Base-by-base conservation (phyloP, 1,284 basidiomycete genomes). In the Golubevia sp. region DNA sequence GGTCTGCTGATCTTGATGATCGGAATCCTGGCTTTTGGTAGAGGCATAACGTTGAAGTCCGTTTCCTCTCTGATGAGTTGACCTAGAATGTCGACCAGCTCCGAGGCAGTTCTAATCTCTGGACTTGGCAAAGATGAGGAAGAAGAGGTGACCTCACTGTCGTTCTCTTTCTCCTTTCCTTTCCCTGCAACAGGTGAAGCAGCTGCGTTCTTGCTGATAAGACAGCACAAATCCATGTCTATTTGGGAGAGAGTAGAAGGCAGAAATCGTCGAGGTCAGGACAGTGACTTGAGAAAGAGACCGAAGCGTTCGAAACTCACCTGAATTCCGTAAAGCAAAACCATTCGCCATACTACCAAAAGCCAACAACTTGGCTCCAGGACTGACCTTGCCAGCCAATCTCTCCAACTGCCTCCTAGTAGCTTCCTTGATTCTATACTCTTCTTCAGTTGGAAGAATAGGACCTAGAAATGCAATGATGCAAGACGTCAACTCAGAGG, bases 221-320 rank as follows among this genome's bases (percentile, higher is more conserved):
- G 88, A 84, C 95, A 97, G 83, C 96, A 97, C 51, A 99, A 87
- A 85, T 99, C 96, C 96, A 99, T 98, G 85, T 98, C 96, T 94
- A 80, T 54, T 13, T 20, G 24, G 54, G 53, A 52, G 38, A 55
- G 62, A 44, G 53, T 55, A 77, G 59, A n/a, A 83, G 61, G 48
- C 79, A 83, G 64, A 78, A 83, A 15, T 81, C 68, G 44, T 83
- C 80, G 78, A 83, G 81, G 65, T 82, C 80, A 62, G 64, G 11
- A 27, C 1, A 61, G 25, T 30, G 7, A 26, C 20, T 15, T 34
- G 24, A 44, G 20, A 25, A 18, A 51, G 20, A 3, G 34, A 8
- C 15, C 2, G 3, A 3, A 48, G 49, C 26, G 27, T n/a, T 21
- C 26, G 18, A 23, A 21, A 85, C 90, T 79, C 70, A 92, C 94